Conservation (phyloP, 75 land plant species). For the Selaginella moellendorffii region DNA sequence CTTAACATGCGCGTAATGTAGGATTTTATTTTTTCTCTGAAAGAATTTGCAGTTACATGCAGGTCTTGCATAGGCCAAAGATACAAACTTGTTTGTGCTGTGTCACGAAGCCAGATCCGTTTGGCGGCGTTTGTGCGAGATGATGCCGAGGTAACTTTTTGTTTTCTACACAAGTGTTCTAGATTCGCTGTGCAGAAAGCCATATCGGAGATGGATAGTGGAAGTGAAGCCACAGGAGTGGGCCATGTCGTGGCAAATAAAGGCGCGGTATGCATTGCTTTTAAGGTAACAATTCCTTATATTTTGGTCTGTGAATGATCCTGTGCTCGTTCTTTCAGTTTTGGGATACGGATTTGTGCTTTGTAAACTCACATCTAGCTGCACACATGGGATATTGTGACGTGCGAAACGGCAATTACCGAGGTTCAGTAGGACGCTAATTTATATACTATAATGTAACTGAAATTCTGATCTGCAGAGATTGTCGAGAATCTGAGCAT, state of each 20-base stretch:
- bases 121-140: slow-evolving; percentile 32
- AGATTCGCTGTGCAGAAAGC: slow-evolving; percentile 22
- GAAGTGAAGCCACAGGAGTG: slow-evolving; percentile 44
- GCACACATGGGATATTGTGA: neutral
- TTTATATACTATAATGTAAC: neutral
- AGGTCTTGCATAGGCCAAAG: slow-evolving; percentile 25
- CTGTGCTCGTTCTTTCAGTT: slow-evolving; percentile 16
- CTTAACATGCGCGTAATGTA: too few relatives aligned
- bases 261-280: slow-evolving; percentile 38
- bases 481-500: neutral
- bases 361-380: slow-evolving; percentile 26
- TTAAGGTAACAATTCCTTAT: slow-evolving; percentile 19
- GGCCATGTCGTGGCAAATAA: slow-evolving; percentile 45
- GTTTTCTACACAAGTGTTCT: neutral
- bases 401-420: neutral
- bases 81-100: slow-evolving; percentile 30
- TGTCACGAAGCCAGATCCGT: slow-evolving; percentile 41
- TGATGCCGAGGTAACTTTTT: slow-evolving; percentile 29
- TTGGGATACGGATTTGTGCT: slow-evolving; percentile 43
- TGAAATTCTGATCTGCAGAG: neutral
- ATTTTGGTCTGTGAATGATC: neutral
- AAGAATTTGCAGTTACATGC: neutral
- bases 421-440: neutral
- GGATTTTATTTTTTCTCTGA: too few relatives aligned
- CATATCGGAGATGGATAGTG: slow-evolving; percentile 43